phyloP scores from a whole-genome alignment of 768 basidiomycete species.

The Symmetrospora coprosmae region DNA sequence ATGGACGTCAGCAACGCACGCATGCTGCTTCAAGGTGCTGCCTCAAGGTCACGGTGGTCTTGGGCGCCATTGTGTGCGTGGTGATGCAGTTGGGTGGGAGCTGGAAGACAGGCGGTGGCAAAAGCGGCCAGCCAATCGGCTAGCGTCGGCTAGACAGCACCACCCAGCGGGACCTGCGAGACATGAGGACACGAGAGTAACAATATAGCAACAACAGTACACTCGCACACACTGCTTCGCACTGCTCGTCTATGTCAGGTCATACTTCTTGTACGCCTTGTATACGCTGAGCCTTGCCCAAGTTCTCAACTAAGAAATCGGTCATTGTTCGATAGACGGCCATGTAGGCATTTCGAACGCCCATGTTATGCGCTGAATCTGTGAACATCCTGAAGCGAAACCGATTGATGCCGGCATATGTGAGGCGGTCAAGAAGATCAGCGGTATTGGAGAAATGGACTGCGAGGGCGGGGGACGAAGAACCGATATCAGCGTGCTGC shows the following conservation, averaged over 20 bases:
- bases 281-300: conserved; percentile 45
- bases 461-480: neutral
- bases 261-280: neutral
- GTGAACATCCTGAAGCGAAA: conserved; percentile 86
- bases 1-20: no score
- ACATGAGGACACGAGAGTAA: no score
- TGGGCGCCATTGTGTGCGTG: no score
- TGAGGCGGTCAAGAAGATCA: conserved; percentile 84
- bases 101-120: no score
- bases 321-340: conserved; percentile 82
- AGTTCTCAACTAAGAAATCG: conserved; percentile 71
- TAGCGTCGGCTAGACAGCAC: no score
- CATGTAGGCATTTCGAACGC: conserved; percentile 56
- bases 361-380: conserved; percentile 81
- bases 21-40: no score
- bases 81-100: no score
- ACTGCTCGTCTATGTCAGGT: neutral
- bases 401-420: conserved; percentile 54
- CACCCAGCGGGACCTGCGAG: no score
- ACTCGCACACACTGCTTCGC: no score
- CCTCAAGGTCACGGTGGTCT: no score
- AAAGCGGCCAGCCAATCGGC: no score
- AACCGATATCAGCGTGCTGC: neutral
- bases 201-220: no score
- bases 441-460: conserved; percentile 89